Base-by-base conservation (phyloP, 2,329 filamentous ascomycete genomes). In the Escovopsis weberi region DNA sequence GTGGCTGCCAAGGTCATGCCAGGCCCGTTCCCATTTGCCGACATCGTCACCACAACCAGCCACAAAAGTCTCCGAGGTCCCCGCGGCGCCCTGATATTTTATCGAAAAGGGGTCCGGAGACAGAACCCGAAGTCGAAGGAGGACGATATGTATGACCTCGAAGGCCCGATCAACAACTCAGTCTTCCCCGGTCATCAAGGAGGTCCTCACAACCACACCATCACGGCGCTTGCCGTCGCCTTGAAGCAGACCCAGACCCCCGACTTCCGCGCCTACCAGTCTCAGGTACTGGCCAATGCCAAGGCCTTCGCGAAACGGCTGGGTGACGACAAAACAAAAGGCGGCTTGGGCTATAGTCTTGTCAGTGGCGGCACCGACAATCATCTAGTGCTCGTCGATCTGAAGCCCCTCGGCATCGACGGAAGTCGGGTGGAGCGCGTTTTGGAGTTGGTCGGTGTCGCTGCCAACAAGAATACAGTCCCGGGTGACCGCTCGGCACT, bases 381-480 rank as follows among this genome's bases (percentile, higher is more conserved):
- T 70, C 91, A 98, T 66, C 80, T 98, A 50, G 84, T 98, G 10
- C 75, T 98, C 15, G 72, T 91, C 39, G 91, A 98, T 62, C 75
- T 98, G 40, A 94, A 94, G 68, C 79, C 85, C 33, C 84, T 91
- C 59, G 73, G 74, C 45, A 79, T 98, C 47, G 91, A 98, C 57
- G 88, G 88, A 51, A 82, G 83, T 23, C 81, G 88, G 42, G 86
- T 94, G 12, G 88, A 95, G 68, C 80, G 86, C 38, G 80, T 94
- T 12, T 74, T 95, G 23, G 88, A 95, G 61, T 77, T 94, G 38
- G 86, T 93, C 51, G 89, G 89, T 54, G 89, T 96, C 41, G 91
- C 91, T n/a, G 83, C 85, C 59, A 98, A 98, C 74, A 98, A 98
- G 75, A 98, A 98, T 69, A 95, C 91, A 7, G 89, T 95, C 0